Percentiles rank a stretch among this genome's conserved stretches.
Conservation (phyloP, 208 protist species). For the Porcisia hertigi region DNA sequence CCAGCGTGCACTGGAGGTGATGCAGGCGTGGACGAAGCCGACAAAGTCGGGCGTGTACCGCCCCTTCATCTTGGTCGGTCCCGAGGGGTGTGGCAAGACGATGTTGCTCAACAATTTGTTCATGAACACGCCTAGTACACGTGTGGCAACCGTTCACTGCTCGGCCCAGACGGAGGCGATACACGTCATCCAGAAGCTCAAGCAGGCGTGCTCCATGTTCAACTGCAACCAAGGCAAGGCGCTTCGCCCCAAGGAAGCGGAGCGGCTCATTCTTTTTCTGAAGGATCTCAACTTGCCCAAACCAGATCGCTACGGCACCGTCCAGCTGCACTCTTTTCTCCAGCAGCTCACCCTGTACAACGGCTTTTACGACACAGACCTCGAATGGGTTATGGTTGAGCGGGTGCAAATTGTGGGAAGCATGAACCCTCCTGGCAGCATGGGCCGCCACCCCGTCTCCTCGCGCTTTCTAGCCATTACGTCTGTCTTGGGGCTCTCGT, state of each 20-base stretch:
- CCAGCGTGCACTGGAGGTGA: constrained; percentile 89
- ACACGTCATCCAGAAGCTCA: constrained; percentile 97
- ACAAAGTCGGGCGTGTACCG: constrained; percentile 72
- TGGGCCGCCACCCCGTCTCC: constrained; percentile 94
- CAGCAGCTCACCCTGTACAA: constrained; percentile 97
- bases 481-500: constrained; percentile 92
- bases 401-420: constrained; percentile 95
- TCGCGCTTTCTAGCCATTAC: constrained; percentile 96
- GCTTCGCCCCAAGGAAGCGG: constrained; percentile 94
- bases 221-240: constrained; percentile 94
- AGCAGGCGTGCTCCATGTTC: constrained; percentile 93
- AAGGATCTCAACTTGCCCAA: constrained; percentile 98
- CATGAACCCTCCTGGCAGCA: constrained; percentile 96
- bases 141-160: constrained; percentile 95
- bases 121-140: constrained; percentile 50
- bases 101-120: constrained; percentile 94
- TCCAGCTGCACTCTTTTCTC: constrained; percentile 96
- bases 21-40: constrained; percentile 93
- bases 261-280: constrained; percentile 95
- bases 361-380: constrained; percentile 95
- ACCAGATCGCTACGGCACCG: constrained; percentile 98
- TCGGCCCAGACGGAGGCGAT: constrained; percentile 94
- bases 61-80: constrained; percentile 96
- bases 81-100: constrained; percentile 96
- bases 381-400: constrained; percentile 97